phyloP scores from a whole-genome alignment of 2,329 filamentous ascomycete species.

The Tolypocladium endophyticum region DNA sequence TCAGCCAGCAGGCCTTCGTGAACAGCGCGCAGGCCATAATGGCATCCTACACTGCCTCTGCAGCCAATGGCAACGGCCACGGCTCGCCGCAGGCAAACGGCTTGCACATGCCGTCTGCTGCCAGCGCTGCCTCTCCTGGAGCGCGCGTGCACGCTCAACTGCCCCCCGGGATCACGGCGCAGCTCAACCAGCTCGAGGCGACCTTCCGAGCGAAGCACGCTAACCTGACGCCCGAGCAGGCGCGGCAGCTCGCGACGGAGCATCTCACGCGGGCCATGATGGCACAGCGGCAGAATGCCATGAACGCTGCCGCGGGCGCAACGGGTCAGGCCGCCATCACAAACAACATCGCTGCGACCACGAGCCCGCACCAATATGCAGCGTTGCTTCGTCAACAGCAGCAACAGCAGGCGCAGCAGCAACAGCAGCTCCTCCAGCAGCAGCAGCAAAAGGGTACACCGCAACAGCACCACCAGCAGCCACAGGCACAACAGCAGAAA shows the following conservation, averaged over 20 bases:
- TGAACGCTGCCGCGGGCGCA: constrained; percentile 44
- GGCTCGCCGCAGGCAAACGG: constrained; percentile 33
- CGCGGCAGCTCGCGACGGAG: constrained; percentile 40
- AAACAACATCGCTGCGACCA: constrained; percentile 35
- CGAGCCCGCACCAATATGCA: constrained; percentile 49
- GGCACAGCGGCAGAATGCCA: constrained; percentile 39
- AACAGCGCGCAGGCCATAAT: constrained; percentile 43
- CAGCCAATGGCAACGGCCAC: constrained; percentile 30
- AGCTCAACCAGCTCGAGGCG: constrained; percentile 41
- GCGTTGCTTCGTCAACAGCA: constrained; percentile 48
- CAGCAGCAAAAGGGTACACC: constrained; percentile 18
- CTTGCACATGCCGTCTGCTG: constrained; percentile 34
- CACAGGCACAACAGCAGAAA: constrained; percentile 6
- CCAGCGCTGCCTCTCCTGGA: constrained; percentile 31
- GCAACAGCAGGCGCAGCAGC: constrained; percentile 30
- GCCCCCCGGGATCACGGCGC: constrained; percentile 34
- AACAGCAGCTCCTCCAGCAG: constrained; percentile 13
- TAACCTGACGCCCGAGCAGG: constrained; percentile 35
- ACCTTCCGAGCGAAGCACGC: constrained; percentile 41
- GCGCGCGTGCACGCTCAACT: constrained; percentile 30
- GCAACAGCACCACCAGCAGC: constrained; percentile 9
- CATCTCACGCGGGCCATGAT: constrained; percentile 37
- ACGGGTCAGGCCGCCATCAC: constrained; percentile 36
- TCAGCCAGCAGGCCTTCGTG: constrained; percentile 42
- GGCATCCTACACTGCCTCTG: constrained; percentile 30